A percentile compares a stretch with the other conserved stretches of the same genome.
Evolutionary conservation across 2,329 filamentous ascomycete species (phyloP).

Genomic region (Fusarium sp.): DNA sequence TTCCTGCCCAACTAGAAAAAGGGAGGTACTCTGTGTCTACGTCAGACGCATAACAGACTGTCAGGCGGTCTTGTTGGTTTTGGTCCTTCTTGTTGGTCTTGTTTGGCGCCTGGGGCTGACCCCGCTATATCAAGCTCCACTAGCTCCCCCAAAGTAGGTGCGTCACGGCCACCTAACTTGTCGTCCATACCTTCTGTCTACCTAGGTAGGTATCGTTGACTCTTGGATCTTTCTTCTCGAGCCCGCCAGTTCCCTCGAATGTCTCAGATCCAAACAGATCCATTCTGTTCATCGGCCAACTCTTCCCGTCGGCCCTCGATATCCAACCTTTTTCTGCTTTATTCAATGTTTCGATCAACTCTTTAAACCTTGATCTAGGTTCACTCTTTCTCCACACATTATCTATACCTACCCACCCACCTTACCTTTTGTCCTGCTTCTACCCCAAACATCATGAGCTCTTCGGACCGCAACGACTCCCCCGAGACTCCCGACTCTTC

Average conservation of each 20-base stretch:
- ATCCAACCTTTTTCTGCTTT: not conserved
- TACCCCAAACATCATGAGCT: conserved; percentile 32
- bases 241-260: conserved; percentile 12
- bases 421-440: not conserved
- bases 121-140: conserved; percentile 35
- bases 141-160: conserved; percentile 22
- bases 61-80: conserved; percentile 20
- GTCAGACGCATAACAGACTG: not conserved
- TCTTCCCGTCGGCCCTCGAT: not conserved
- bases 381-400: conserved; percentile 4
- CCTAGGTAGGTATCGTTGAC: not conserved
- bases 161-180: conserved; percentile 1
- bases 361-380: conserved; percentile 2
- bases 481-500: conserved; percentile 40
- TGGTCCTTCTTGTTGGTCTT: not conserved
- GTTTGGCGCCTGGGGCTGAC: conserved; percentile 9
- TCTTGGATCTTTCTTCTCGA: not conserved
- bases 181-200: not conserved
- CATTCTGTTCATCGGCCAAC: conserved; percentile 5
- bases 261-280: conserved; percentile 18
- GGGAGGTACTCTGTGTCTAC: not conserved
- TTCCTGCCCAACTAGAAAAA: not conserved
- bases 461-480: conserved; percentile 36
- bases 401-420: not conserved
- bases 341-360: conserved; percentile 5